Evolutionary conservation across 2,329 filamentous ascomycete genomes (phyloP), one percentile per base, ranked within the genome.

Genomic region (Aspergillus sp.): DNA sequence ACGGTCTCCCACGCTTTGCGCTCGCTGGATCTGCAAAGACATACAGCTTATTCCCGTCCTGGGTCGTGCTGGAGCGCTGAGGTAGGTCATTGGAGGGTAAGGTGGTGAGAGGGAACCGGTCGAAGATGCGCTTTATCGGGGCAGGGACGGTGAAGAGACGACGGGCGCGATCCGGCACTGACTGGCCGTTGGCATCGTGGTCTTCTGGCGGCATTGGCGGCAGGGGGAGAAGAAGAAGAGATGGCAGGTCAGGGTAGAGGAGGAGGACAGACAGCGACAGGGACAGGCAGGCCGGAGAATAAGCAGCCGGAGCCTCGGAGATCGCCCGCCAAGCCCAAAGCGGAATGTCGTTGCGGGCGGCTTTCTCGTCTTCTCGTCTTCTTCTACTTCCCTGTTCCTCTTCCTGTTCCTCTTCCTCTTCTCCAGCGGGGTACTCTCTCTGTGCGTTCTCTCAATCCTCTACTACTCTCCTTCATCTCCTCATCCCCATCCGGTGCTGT

Each of bases 61-160:
- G 60, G 33, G 63, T 53, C 32, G 50, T 63, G 19, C 66, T 69
- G 16, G 72, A 65, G 45, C 80, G 71, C 33, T 71, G 66, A 20
- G 88, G 88, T 5, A 93, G 74, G 30, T 76, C 70, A 55, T 93
- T 89, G 34, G 80, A 63, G 16, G 77, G 70, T 59, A 93, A 86
- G 24, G 78, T 82, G 37, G 72, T 57, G 32, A 96, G 72, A 15
- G 91, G 91, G 49, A 94, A 91, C 39, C 61, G 67, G 58, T 89
- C 80, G 67, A 96, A 98, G 37, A 96, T 70, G 32, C 72, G 72
- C 58, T 85, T 86, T 46, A 96, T 69, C 12, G 85, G 82, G 8
- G 72, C 62, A 5, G 91, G 89, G 8, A 67, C 47, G 13, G 57
- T 52, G 40, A 64, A 63, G 37, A 60, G 51, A 29, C 57, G 49